Conservation (phyloP, 495 filamentous ascomycete genomes). For the Lasiosphaeriaceae sp. region DNA sequence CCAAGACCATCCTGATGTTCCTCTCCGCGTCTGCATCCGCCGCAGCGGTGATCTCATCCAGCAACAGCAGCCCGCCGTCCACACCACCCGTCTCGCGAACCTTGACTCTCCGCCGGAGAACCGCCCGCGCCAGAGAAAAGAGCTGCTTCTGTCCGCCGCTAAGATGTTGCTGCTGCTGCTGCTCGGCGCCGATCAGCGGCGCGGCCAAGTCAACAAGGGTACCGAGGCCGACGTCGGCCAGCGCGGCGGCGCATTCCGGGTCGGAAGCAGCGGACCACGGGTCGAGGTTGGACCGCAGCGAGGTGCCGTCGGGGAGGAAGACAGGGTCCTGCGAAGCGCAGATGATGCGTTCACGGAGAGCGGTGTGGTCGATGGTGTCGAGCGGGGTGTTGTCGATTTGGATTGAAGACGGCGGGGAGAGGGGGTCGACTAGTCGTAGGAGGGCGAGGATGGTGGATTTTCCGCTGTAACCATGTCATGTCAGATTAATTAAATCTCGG, state of each 20-base stretch:
- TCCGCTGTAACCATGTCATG: constrained; percentile 36
- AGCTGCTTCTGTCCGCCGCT: constrained; percentile 52
- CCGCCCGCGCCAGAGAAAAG: constrained; percentile 49
- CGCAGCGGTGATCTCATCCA: too few species aligned
- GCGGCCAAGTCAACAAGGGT: too few species aligned
- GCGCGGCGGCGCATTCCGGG: too few species aligned
- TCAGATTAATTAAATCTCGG: too few species aligned
- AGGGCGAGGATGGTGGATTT: constrained; percentile 87
- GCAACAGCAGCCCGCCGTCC: too few species aligned
- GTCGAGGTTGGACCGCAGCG: constrained; percentile 44
- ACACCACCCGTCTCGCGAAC: too few species aligned
- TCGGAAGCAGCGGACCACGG: constrained; percentile 27
- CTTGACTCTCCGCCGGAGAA: constrained; percentile 37
- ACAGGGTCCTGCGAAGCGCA: constrained; percentile 37
- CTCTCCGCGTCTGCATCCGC: too few species aligned
- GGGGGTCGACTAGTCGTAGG: constrained; percentile 80
- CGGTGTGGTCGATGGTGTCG: background rate
- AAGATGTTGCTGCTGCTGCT: too few species aligned
- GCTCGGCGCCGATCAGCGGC: constrained; percentile 33
- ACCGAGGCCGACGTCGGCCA: too few species aligned
- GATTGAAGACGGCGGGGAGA: constrained; percentile 52
- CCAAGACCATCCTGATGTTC: constrained; percentile 18
- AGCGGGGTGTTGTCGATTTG: background rate
- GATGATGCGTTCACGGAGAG: background rate
- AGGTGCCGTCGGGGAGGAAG: constrained; percentile 34